Conservation (phyloP, 371 early-diverging fungal species). For the Nematocida ironsii region DNA sequence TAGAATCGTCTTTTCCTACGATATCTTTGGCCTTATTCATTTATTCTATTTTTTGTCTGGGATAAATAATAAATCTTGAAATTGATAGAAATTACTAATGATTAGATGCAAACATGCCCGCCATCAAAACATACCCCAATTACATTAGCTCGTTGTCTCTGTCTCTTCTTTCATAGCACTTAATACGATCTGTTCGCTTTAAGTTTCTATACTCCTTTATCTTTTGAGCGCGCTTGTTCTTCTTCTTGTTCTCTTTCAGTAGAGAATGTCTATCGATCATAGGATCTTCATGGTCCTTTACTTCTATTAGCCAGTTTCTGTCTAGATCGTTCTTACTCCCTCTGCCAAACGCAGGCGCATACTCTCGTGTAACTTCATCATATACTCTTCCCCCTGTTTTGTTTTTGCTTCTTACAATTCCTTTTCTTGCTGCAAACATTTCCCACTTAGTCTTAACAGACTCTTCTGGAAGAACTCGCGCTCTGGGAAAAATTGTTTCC, state of each 20-base stretch:
- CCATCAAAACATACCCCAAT: too few relatives aligned
- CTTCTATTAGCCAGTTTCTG: conserved; percentile 45
- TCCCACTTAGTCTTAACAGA: conserved; percentile 83
- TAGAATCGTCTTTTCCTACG: not conserved
- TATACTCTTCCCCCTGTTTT: conserved; percentile 75
- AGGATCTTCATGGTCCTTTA: conserved; percentile 49
- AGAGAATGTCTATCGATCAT: conserved; percentile 28
- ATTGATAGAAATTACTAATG: not conserved
- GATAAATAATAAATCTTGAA: not conserved
- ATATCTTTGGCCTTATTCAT: not conserved
- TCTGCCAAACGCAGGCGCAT: conserved; percentile 84
- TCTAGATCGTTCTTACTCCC: conserved; percentile 74
- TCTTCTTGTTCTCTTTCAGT: conserved; percentile 27
- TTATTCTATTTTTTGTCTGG: not conserved
- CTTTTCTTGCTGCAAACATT: conserved; percentile 92
- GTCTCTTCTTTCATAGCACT: conserved; percentile 28
- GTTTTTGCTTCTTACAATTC: conserved; percentile 77
- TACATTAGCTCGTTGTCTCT: not conserved
- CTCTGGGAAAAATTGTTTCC: conserved; percentile 50
- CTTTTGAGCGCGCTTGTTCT: conserved; percentile 16
- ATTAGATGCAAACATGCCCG: not conserved
- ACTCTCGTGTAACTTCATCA: conserved; percentile 81
- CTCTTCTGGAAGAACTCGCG: conserved; percentile 43
- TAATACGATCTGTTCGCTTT: conserved; percentile 40
- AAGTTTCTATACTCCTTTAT: conserved; percentile 32